Percentiles rank a stretch among this genome's conserved stretches.
Evolutionary conservation across 2,329 filamentous ascomycete genomes (phyloP).

Genomic region (Xylariomycetidae sp.): DNA sequence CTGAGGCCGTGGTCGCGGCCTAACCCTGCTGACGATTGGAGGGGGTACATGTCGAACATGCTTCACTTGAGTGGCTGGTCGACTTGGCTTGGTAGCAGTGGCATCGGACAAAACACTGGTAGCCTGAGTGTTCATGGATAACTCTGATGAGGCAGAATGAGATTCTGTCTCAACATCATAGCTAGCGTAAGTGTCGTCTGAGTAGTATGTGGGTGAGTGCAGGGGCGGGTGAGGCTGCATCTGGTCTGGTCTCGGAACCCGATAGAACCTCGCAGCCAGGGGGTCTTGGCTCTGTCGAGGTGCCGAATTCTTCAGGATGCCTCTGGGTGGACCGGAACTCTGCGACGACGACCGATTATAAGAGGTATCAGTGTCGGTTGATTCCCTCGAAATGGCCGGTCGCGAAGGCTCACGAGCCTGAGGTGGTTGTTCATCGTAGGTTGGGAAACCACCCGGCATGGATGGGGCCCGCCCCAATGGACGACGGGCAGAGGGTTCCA

Average conservation of each 20-base stretch:
- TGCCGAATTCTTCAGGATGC: conserved; percentile 24
- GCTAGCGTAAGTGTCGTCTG: conserved; percentile 21
- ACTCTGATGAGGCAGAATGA: conserved; percentile 30
- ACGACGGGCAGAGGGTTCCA: conserved; percentile 17
- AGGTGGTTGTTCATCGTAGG: conserved; percentile 14
- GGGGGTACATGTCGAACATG: conserved; percentile 24
- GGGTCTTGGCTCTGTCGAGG: conserved; percentile 16
- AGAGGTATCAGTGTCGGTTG: conserved; percentile 20
- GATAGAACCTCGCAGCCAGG: conserved; percentile 26
- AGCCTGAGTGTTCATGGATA: conserved; percentile 33
- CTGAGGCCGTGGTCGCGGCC: conserved; percentile 18
- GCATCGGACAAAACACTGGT: conserved; percentile 31
- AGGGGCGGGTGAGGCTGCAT: conserved; percentile 13
- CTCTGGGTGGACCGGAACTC: conserved; percentile 16
- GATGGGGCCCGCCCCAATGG: conserved; percentile 16
- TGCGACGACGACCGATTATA: conserved; percentile 16
- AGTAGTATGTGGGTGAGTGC: conserved; percentile 22
- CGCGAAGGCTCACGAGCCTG: conserved; percentile 14
- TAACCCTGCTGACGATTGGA: conserved; percentile 17
- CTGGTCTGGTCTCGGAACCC: conserved; percentile 17
- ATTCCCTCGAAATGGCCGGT: conserved; percentile 14
- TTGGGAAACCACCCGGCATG: conserved; percentile 24
- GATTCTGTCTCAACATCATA: conserved; percentile 32
- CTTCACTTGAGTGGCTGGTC: conserved; percentile 20
- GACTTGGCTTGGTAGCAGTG: conserved; percentile 14